phyloP scores from a whole-genome alignment of 345 rosid genomes.

The Dimocarpus longan region DNA sequence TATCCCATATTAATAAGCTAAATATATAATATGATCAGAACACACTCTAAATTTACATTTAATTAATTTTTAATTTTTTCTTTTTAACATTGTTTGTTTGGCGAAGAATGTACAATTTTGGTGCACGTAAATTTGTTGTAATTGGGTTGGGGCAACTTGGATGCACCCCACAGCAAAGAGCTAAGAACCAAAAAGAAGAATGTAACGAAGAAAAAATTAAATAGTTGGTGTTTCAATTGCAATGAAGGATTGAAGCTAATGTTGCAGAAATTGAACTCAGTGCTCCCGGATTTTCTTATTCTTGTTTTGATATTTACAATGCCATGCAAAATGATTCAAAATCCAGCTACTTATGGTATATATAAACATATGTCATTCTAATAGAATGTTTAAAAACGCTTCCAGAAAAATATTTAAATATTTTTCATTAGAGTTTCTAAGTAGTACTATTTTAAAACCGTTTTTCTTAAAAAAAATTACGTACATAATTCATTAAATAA shows the following conservation, averaged over 20 bases:
- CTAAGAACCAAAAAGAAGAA: slow-evolving; percentile 30
- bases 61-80: too few species aligned
- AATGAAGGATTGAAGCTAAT: slow-evolving; percentile 42
- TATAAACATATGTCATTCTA: not conserved
- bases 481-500: too few species aligned
- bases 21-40: too few species aligned
- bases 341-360: slow-evolving; percentile 55
- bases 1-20: too few species aligned
- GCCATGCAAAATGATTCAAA: slow-evolving; percentile 39
- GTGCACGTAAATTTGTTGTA: slow-evolving; percentile 55
- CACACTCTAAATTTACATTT: not conserved
- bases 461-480: too few species aligned
- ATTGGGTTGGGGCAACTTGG: slow-evolving; percentile 54
- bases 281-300: slow-evolving; percentile 46
- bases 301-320: slow-evolving; percentile 53
- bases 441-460: too few species aligned
- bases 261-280: slow-evolving; percentile 44
- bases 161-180: slow-evolving; percentile 55
- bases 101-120: slow-evolving; percentile 46
- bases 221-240: slow-evolving; percentile 42
- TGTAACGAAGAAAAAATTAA: slow-evolving; percentile 52
- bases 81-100: too few species aligned
- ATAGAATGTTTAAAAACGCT: too few species aligned
- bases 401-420: too few species aligned
- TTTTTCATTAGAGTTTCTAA: too few species aligned